A percentile compares a stretch with the other conserved stretches of the same genome.
These are phyloP conservation scores for Arxiozyma slooffiae DNA, from an alignment of 1,139 yeast species.

Conservation along the genomic window DNA sequence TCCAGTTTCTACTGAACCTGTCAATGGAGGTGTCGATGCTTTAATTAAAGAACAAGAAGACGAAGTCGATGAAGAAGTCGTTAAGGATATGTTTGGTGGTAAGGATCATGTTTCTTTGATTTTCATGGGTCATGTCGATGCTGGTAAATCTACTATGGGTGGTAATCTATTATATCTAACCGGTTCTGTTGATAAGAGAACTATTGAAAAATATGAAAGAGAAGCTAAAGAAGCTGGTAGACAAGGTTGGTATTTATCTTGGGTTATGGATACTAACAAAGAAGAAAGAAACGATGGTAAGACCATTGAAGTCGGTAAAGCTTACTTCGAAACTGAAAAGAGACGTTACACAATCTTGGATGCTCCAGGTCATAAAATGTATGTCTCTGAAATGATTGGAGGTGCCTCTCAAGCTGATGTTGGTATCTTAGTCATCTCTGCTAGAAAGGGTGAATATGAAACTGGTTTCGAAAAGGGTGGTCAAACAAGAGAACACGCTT, in stretches of 20 bases:
- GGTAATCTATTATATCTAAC: conserved; percentile 89
- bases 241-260: conserved; percentile 98
- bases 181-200: conserved; percentile 96
- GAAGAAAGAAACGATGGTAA: conserved; percentile 98
- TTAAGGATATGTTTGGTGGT: conserved; percentile 89
- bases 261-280: conserved; percentile 99
- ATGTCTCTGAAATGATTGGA: conserved; percentile 98
- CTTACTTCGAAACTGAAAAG: conserved; percentile 93
- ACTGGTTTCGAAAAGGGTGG: conserved; percentile 93
- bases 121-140: conserved; percentile 99
- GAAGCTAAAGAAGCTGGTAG: conserved; percentile 99
- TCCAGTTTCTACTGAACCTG: conserved; percentile 13
- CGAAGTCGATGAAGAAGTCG: conserved; percentile 76
- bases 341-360: conserved; percentile 95
- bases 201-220: conserved; percentile 95
- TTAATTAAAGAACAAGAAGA: conserved; percentile 70
- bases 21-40: conserved; percentile 30
- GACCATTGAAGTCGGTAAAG: conserved; percentile 97
- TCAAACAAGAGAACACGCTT: conserved; percentile 91
- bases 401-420: conserved; percentile 98
- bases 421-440: conserved; percentile 83
- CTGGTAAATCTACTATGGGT: conserved; percentile 99
- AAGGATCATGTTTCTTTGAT: conserved; percentile 94
- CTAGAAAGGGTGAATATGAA: conserved; percentile 90
- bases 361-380: conserved; percentile 99